Conservation (phyloP, 495 filamentous ascomycete genomes). For the Hypoxylon subgilvum region DNA sequence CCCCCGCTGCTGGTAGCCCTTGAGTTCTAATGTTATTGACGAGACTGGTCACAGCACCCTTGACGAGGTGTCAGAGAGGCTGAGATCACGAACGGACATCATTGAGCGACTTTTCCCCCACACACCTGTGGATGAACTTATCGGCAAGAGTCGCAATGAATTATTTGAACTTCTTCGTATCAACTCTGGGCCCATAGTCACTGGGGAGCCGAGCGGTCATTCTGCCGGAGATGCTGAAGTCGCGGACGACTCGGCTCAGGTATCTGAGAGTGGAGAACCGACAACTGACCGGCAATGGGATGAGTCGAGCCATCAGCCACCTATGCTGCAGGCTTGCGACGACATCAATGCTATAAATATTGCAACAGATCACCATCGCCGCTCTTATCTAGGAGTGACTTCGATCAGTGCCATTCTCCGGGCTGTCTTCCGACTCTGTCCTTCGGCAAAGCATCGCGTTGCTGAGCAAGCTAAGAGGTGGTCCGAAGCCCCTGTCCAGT, state of each 20-base stretch:
- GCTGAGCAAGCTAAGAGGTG: slow-evolving; percentile 34
- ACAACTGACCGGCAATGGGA: slow-evolving; percentile 34
- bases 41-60: slow-evolving; percentile 15
- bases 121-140: slow-evolving; percentile 23
- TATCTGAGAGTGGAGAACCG: slow-evolving; percentile 34
- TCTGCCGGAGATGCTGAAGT: slow-evolving; percentile 16
- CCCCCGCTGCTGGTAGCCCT: neutral
- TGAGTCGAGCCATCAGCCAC: slow-evolving; percentile 35
- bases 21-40: slow-evolving; percentile 2
- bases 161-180: slow-evolving; percentile 22
- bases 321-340: slow-evolving; percentile 25
- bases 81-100: slow-evolving; percentile 24
- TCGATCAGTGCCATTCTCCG: slow-evolving; percentile 38
- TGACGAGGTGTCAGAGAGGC: slow-evolving; percentile 28
- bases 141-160: slow-evolving; percentile 32
- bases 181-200: neutral
- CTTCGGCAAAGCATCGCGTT: slow-evolving; percentile 32
- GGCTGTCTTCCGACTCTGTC: slow-evolving; percentile 33
- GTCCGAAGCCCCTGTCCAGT: slow-evolving; percentile 19
- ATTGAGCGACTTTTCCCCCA: slow-evolving; percentile 28
- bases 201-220: neutral
- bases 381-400: slow-evolving; percentile 35
- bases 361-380: slow-evolving; percentile 34
- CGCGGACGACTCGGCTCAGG: slow-evolving; percentile 29
- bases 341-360: slow-evolving; percentile 39